Percentiles rank a stretch among this genome's conserved stretches.
phyloP scores from a whole-genome alignment of 768 basidiomycete genomes.

The Russula olivacea region DNA sequence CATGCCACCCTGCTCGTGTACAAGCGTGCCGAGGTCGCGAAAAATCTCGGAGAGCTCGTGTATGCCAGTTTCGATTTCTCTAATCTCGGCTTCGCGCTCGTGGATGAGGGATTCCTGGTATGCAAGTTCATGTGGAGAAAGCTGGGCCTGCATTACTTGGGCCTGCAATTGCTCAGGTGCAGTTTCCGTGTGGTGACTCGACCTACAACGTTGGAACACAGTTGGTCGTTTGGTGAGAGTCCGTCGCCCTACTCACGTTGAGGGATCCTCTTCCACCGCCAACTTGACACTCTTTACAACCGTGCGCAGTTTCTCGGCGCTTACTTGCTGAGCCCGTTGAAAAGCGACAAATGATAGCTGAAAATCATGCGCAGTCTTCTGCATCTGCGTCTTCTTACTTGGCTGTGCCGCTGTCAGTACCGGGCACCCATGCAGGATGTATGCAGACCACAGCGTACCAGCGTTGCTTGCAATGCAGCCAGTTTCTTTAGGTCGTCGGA shows the following conservation, averaged over 20 bases:
- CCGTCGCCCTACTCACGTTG: slow-evolving; percentile 27
- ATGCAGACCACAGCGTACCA: slow-evolving; percentile 41
- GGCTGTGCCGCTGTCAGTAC: slow-evolving; percentile 42
- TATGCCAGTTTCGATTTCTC: slow-evolving; percentile 94
- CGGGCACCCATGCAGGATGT: not conserved
- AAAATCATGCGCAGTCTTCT: slow-evolving; percentile 92
- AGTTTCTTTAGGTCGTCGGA: slow-evolving; percentile 91
- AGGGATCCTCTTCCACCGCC: slow-evolving; percentile 70
- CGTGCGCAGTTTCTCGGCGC: slow-evolving; percentile 83
- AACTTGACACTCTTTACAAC: slow-evolving; percentile 84
- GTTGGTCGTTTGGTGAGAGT: not conserved
- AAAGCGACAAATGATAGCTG: slow-evolving; percentile 86
- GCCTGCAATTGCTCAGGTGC: slow-evolving; percentile 61
- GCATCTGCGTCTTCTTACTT: slow-evolving; percentile 73
- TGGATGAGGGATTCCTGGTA: slow-evolving; percentile 94
- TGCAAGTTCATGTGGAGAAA: slow-evolving; percentile 88
- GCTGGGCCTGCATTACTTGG: slow-evolving; percentile 59
- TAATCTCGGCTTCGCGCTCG: slow-evolving; percentile 91
- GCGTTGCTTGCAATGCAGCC: slow-evolving; percentile 53
- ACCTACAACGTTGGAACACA: not conserved
- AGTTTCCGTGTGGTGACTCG: slow-evolving; percentile 27
- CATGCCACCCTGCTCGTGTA: slow-evolving; percentile 92
- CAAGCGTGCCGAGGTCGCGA: slow-evolving; percentile 89
- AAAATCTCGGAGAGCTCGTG: slow-evolving; percentile 96
- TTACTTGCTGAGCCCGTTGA: slow-evolving; percentile 85